phyloP scores from a whole-genome alignment of 73 alveolate species.

The Paramecium tetraurelia region DNA sequence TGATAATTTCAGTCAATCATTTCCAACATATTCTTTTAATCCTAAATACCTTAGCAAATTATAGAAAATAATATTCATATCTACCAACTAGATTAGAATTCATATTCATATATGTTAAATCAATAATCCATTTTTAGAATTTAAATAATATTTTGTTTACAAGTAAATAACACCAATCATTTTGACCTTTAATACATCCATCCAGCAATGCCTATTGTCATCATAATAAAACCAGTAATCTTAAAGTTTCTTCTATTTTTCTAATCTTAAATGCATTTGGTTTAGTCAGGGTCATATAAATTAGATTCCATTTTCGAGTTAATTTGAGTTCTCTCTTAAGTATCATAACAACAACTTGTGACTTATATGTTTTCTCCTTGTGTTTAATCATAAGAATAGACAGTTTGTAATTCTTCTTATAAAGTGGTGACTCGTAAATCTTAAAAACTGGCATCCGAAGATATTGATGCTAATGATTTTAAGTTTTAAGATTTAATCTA shows the following conservation, averaged over 20 bases:
- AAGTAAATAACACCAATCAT: not conserved
- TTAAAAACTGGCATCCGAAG: not conserved
- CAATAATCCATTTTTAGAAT: not conserved
- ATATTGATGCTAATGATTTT: not conserved
- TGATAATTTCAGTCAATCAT: not conserved
- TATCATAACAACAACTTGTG: not conserved
- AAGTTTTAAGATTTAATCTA: not conserved
- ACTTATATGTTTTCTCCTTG: not conserved
- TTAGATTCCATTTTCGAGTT: not conserved
- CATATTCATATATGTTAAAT: not conserved
- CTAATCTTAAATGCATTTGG: not conserved
- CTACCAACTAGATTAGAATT: not conserved
- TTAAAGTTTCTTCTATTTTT: not conserved
- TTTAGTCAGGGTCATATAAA: not conserved
- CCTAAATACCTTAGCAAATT: not conserved
- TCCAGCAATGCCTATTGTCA: not conserved
- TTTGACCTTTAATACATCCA: not conserved
- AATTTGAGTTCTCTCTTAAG: not conserved
- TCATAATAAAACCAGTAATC: not conserved
- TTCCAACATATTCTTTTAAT: not conserved
- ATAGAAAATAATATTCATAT: too few relatives aligned
- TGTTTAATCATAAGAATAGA: not conserved
- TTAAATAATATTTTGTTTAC: not conserved
- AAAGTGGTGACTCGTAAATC: not conserved
- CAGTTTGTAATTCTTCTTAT: not conserved